Evolutionary conservation across 495 filamentous ascomycete genomes (phyloP).

Genomic region (Talaromyces borbonicus): DNA sequence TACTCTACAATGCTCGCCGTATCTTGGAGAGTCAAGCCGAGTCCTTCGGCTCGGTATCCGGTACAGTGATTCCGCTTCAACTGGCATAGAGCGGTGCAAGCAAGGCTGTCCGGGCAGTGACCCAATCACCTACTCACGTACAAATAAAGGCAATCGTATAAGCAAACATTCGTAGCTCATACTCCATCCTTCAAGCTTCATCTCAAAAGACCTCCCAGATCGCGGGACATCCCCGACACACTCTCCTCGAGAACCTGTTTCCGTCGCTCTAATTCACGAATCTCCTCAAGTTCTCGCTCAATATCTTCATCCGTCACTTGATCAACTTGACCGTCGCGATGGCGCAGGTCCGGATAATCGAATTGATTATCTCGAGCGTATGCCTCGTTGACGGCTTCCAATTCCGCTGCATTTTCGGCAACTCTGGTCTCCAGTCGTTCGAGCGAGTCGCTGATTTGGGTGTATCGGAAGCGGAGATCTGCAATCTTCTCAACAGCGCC

Average conservation of each 20-base stretch:
- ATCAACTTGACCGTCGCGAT: conserved; percentile 37
- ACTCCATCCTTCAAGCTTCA: too few relatives aligned
- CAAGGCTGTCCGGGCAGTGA: too few relatives aligned
- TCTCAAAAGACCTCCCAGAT: conserved; percentile 56
- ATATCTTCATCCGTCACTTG: conserved; percentile 68
- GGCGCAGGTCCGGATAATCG: conserved; percentile 29
- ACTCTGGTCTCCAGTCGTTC: conserved; percentile 71
- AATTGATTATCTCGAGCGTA: conserved; percentile 30
- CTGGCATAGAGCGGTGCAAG: too few relatives aligned
- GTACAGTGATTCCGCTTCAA: too few relatives aligned
- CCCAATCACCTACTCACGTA: too few relatives aligned
- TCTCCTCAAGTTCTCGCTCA: conserved; percentile 65
- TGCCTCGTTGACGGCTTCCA: conserved; percentile 61
- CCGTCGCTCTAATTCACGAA: conserved; percentile 64
- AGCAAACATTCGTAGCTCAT: not conserved
- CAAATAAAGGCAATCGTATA: not conserved
- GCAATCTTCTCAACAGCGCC: conserved; percentile 75
- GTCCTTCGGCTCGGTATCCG: too few relatives aligned
- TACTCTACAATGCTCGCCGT: too few relatives aligned
- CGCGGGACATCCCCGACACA: conserved; percentile 69
- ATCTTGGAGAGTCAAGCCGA: too few relatives aligned
- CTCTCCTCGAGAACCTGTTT: conserved; percentile 69
- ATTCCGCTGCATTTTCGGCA: conserved; percentile 60
- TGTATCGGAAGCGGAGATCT: conserved; percentile 58
- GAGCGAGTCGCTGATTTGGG: conserved; percentile 63